Base-by-base conservation (phyloP, 139 green algal genomes). In the Chloropicon primus region DNA sequence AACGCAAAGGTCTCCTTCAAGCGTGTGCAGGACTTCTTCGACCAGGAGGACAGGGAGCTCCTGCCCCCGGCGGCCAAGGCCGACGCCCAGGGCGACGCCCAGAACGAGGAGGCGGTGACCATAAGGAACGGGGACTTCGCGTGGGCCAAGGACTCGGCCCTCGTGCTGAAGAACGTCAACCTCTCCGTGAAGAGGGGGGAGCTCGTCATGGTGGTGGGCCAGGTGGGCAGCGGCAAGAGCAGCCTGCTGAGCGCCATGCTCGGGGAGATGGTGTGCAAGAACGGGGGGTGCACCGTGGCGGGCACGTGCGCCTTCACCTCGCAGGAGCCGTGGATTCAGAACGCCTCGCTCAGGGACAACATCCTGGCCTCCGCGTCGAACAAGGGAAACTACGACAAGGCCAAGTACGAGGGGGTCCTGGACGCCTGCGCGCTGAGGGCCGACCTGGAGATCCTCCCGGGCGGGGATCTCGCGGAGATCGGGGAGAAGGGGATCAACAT, bases 251-350 rank as follows among this genome's bases (percentile, higher is more conserved):
- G 83, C 1, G 89, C 86, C 1, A 84, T 96, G 71, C 84, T 97
- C 25, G 89, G 88, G 0, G 92, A 97, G 85, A 94, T 96, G 75
- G 72, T 78, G 5, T 53, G 76, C 27, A 81, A 79, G 53, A 82
- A 0, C 75, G 77, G 22, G 23, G 71, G n/a, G 21, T 75, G 41
- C 41, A 62, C 41, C 41, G 22, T 94, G 22, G 53, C 27, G 54
- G 71, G 62, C 17, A 54, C 23, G 24, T 79, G 89, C 2, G 90
- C 88, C 0, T 94, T 89, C 74, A 89, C 93, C 1, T 85, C 89
- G 0, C 91, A 96, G 83, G 88, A 87, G 27, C 84, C 92, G 22
- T 97, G 93, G 93, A 96, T 97, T 82, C 85, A 94, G 54, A 97
- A 96, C 79, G 93, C 90, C 28, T 93, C 88, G 3, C 71, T 97